A percentile compares a stretch with the other conserved stretches of the same genome.
phyloP scores from a whole-genome alignment of 2,329 filamentous ascomycete genomes.

The Xylaria hypoxylon region DNA sequence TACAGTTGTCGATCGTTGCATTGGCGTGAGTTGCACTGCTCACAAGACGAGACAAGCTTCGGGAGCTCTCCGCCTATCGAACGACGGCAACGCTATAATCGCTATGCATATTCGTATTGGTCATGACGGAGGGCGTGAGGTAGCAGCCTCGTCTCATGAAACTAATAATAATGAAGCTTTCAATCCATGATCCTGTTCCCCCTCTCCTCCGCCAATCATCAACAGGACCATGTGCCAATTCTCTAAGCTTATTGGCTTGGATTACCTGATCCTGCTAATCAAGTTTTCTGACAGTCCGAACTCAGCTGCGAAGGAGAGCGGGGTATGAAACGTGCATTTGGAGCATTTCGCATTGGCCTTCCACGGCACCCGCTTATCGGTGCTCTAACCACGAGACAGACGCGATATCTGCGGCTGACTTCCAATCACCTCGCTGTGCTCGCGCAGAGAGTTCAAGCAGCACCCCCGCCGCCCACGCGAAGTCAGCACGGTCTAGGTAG shows the following conservation, averaged over 20 bases:
- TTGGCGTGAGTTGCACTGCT: conserved; percentile 25
- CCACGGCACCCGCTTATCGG: conserved; percentile 20
- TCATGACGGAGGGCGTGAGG: conserved; percentile 34
- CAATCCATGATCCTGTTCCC: conserved; percentile 13
- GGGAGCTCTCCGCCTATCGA: conserved; percentile 19
- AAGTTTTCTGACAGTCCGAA: conserved; percentile 8
- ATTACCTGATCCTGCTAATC: conserved; percentile 7
- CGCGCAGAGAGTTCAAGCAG: conserved; percentile 47
- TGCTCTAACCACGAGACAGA: conserved; percentile 18
- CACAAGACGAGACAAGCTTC: conserved; percentile 26
- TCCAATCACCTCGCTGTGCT: conserved; percentile 41
- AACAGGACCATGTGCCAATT: conserved; percentile 25
- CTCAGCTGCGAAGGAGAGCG: conserved; percentile 26
- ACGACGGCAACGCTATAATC: conserved; percentile 6
- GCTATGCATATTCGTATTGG: conserved; percentile 29
- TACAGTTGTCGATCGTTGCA: conserved; percentile 30
- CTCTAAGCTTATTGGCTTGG: conserved; percentile 26
- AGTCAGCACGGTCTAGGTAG: conserved; percentile 47
- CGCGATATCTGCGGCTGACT: conserved; percentile 13
- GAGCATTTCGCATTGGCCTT: conserved; percentile 21
- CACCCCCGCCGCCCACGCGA: conserved; percentile 47
- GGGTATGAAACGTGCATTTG: conserved; percentile 34
- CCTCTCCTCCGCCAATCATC: conserved; percentile 23
- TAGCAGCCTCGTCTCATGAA: conserved; percentile 29
- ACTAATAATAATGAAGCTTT: conserved; percentile 20